Base-by-base conservation (phyloP, 75 land plant species). In the Isoetes taiwanensis region DNA sequence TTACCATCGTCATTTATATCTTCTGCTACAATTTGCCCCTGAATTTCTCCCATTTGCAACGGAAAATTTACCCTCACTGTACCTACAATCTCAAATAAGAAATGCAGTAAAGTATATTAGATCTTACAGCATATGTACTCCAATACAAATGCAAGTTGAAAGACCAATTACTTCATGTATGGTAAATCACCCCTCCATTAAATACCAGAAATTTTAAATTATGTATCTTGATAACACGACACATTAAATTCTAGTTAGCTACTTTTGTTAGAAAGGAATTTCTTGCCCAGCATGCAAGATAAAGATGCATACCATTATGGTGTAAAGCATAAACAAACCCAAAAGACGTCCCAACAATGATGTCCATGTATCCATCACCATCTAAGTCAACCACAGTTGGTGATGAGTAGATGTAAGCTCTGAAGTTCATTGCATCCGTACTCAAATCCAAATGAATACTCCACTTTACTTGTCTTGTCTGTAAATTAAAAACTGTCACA, bases 1-100 rank as follows among this genome's bases (percentile, higher is more conserved):
- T 79, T 77, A 0, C 99, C 99, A 82, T 94, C 99, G 72, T 88
- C 96, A 80, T 94, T 94, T 34, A 94, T 84, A 72, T 94, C 99
- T 28, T 88, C 90, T 56, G 99, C 99, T 34, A 88, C 66, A 0
- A 94, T 77, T 56, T 81, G 70, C 43, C 71, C 85, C 43, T 94
- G 99, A 64, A 94, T 88, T 59, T 94, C 99, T 29, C 96, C 99
- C 99, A 94, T 94, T 66, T 79, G 79, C 48, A 77, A 80, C 12
- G 99, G 99, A 69, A 94, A 94, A 34, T 78, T 76, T 21, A 69
- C 61, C 63, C 88, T 85, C 33, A 72, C 50, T 21, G 77, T 78
- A 32, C 99, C 99, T 93, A 69, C 23, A 43, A 17, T n/a, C n/a
- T n/a, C n/a, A n/a, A n/a, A n/a, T n/a, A n/a, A n/a, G n/a, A n/a